Evolutionary conservation across 208 protist genomes (phyloP).

Genomic region (Leishmania aethiopica): DNA sequence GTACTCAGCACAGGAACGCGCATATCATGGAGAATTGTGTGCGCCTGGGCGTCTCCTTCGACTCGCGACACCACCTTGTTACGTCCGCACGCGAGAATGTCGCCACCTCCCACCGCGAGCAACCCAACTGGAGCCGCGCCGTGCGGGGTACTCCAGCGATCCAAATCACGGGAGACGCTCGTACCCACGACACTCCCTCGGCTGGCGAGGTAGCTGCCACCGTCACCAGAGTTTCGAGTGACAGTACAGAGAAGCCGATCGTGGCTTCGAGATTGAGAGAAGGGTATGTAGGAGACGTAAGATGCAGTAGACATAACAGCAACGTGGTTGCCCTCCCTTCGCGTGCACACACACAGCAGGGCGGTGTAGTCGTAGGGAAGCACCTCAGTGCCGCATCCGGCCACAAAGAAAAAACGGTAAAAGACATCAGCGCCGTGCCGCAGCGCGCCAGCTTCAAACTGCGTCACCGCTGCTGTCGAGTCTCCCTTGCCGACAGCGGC

Average conservation of each 20-base stretch:
- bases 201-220: slow-evolving; percentile 37
- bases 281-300: slow-evolving; percentile 68
- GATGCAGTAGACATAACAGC: slow-evolving; percentile 46
- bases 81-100: slow-evolving; percentile 22
- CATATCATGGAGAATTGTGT: slow-evolving; percentile 19
- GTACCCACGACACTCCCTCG: slow-evolving; percentile 62
- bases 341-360: slow-evolving; percentile 58
- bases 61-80: slow-evolving; percentile 18
- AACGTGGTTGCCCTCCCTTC: slow-evolving; percentile 1
- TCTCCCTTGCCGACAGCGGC: not conserved
- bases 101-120: slow-evolving; percentile 9
- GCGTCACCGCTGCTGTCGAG: not conserved
- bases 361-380: slow-evolving; percentile 79
- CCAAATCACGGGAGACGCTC: slow-evolving; percentile 46
- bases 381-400: slow-evolving; percentile 60
- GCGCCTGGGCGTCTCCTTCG: slow-evolving; percentile 1
- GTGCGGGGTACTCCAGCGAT: slow-evolving; percentile 26
- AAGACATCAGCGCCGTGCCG: slow-evolving; percentile 16
- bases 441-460: slow-evolving; percentile 10
- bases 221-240: slow-evolving; percentile 24
- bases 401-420: slow-evolving; percentile 53
- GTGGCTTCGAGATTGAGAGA: slow-evolving; percentile 34
- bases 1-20: slow-evolving; percentile 18
- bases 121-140: slow-evolving; percentile 22
- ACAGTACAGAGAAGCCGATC: slow-evolving; percentile 46